Evolutionary conservation across 805 yeast species (phyloP), one percentile per base, ranked within the genome.

Genomic region (Teunomyces cretensis): DNA sequence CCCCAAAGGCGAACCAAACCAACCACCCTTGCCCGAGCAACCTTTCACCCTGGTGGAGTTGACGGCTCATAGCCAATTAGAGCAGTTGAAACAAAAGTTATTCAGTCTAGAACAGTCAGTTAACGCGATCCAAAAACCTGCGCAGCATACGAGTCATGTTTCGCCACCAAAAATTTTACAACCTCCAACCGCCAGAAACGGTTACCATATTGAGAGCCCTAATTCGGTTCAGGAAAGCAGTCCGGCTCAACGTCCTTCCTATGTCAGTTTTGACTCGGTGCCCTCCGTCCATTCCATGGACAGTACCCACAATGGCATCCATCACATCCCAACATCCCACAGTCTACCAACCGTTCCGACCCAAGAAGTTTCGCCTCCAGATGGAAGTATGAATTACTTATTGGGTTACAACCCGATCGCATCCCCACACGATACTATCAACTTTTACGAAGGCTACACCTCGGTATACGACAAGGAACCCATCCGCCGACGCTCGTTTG

Each of bases 401-500:
- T 13, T 49, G 3, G 55, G 54, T 13, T n/a, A 30, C 32, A 46
- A 52, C 41, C 61, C 57, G 4, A 46, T 35, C 12, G 45, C 50
- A 12, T 39, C 54, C 8, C 57, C 55, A 13, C 48, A 57, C 3
- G 74, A 69, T 37, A 52, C 56, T 1, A 67, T 70, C 42, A 67
- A 65, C 41, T 67, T 72, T 49, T 72, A 58, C 49, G 64, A 62
- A 31, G 60, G 61, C 9, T 71, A 68, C 51, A 47, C 70, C 2
- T 74, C 84, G 0, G 61, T 78, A 44, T 57, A 69, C 42, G 49
- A 68, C 13, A 67, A 66, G 19, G 72, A 67, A 41, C 62, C 72
- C 3, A 44, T 53, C 5, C 59, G 79, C 30, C 58, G 74, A 27
- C 66, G 70, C 41, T 70, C 71, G 49, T 75, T 70, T 56, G 86